Evolutionary conservation across 768 basidiomycete genomes (phyloP), one percentile per base, ranked within the genome.

Genomic region (Pleurotus platypus): DNA sequence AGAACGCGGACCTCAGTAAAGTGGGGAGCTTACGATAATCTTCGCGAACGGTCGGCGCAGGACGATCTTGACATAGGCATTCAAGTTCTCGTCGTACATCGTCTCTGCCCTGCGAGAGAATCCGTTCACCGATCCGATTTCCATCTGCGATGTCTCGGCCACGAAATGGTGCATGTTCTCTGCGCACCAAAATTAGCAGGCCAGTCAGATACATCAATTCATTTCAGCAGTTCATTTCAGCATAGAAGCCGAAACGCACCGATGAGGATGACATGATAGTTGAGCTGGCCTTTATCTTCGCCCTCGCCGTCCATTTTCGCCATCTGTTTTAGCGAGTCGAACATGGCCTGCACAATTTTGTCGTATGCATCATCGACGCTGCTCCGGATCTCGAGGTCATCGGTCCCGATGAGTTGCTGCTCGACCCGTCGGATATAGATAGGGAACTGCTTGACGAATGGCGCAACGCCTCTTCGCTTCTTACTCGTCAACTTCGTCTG

Each of bases 111-210:
- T 82, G 61, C 80, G 81, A 49, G 86, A 72, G 66, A 92, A 94
- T 1, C 72, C 65, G 47, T 75, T 73, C 60, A 89, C 75, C 48
- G 91, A 81, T 56, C 80, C 73, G 51, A 87, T 73, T 65, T 90
- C 82, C 64, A 93, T 76, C 61, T 81, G 82, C 0, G 86, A 80
- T 35, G 89, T 85, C 65, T 96, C 94, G 0, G 87, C 83, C 38
- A 94, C 82, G 67, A 97, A 96, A 66, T 90, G 87, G 61, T 95
- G 90, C 94, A 96, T 97, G 67, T 98, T 98, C 72, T 97, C 96
- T 98, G 66, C 30, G 11, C 8, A 35, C 30, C 30, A 35, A 35
- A 35, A 35, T 2, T 26, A 20, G 57, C 20, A 38, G 27, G 27
- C 49, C 46, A 63, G 42, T 49, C 39, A n/a, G 47, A 13, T 15